Conservation (phyloP, 768 basidiomycete genomes). For the Tricholoma hemisulphureum region DNA sequence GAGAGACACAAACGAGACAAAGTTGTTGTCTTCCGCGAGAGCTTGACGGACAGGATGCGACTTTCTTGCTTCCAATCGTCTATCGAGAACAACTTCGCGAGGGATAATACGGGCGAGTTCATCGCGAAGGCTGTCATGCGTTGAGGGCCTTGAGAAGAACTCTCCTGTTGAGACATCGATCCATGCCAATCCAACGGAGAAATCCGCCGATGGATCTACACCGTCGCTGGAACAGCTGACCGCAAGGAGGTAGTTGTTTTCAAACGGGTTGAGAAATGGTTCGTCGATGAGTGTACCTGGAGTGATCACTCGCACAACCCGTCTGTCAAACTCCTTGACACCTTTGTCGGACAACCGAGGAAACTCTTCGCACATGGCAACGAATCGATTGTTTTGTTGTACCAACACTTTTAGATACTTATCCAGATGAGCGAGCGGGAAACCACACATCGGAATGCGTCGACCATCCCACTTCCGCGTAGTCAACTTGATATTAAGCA, state of each 20-base stretch:
- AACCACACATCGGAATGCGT: constrained; percentile 84
- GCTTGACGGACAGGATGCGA: constrained; percentile 46
- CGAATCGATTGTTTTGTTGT: constrained; percentile 77
- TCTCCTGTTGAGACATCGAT: constrained; percentile 95
- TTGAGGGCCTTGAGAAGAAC: constrained; percentile 72
- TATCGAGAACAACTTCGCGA: constrained; percentile 74
- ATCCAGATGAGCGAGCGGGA: constrained; percentile 81
- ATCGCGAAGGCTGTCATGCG: constrained; percentile 61
- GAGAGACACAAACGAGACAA: constrained; percentile 48
- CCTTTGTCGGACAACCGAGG: constrained; percentile 46
- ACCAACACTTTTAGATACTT: constrained; percentile 86
- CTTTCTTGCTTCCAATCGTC: constrained; percentile 33
- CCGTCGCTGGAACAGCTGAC: constrained; percentile 34
- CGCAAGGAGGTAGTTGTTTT: constrained; percentile 88
- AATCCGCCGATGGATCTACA: constrained; percentile 2
- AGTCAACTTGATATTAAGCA: constrained; percentile 83
- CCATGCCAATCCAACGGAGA: constrained; percentile 76
- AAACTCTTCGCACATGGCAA: constrained; percentile 94
- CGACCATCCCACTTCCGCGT: constrained; percentile 70
- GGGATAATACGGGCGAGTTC: constrained; percentile 81
- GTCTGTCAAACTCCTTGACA: constrained; percentile 68
- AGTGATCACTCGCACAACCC: constrained; percentile 84
- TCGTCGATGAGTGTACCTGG: constrained; percentile 95
- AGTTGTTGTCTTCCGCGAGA: constrained; percentile 52
- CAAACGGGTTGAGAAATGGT: constrained; percentile 77